These are phyloP conservation scores for Chimonanthus salicifolius DNA, from an alignment of 164 flowering plant species.

Conservation along the genomic window DNA sequence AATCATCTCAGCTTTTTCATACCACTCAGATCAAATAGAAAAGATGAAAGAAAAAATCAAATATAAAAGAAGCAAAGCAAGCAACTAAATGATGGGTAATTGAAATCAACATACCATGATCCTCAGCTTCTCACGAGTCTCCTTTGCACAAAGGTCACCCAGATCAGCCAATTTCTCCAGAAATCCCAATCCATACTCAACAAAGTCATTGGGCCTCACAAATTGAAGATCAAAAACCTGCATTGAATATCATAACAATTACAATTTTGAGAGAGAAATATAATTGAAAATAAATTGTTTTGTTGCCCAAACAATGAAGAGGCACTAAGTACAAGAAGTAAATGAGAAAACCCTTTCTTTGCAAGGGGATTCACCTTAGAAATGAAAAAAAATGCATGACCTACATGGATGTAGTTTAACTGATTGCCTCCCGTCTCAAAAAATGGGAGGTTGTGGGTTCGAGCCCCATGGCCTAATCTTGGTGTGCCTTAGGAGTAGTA, in stretches of 20 bases:
- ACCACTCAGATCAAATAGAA: neutral
- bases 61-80: neutral
- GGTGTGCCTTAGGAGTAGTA: too few species aligned
- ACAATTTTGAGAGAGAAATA: neutral
- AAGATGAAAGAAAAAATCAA: neutral
- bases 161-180: slow-evolving; percentile 62
- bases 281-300: too few species aligned
- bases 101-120: slow-evolving; percentile 57
- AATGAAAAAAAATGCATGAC: too few species aligned
- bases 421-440: neutral
- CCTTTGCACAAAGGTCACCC: slow-evolving; percentile 79
- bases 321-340: neutral
- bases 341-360: neutral
- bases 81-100: neutral
- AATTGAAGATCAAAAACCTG: slow-evolving; percentile 82
- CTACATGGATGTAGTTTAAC: neutral
- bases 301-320: neutral
- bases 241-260: slow-evolving; percentile 11
- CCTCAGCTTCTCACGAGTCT: slow-evolving; percentile 67
- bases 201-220: slow-evolving; percentile 87
- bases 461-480: too few species aligned
- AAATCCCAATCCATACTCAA: slow-evolving; percentile 76
- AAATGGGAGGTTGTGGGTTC: too few species aligned
- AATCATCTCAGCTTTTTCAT: too few species aligned
- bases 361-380: neutral